phyloP scores from a whole-genome alignment of 257 asterid genomes.

The Nicotiana paniculata region DNA sequence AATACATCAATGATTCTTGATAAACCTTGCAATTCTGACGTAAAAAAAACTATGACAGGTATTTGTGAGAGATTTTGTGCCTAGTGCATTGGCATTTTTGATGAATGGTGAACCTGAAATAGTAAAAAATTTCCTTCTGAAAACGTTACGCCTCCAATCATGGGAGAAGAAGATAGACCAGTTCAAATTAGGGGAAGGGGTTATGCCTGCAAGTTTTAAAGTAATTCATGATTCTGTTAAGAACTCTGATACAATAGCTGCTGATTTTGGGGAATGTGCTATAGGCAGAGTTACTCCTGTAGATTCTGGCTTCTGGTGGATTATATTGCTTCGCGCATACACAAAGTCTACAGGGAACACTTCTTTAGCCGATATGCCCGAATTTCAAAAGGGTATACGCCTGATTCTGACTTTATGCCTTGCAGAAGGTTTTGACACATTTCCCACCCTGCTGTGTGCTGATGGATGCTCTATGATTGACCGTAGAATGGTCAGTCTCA shows the following conservation, averaged over 20 bases:
- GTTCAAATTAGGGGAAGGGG: conserved; percentile 83
- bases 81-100: conserved; percentile 81
- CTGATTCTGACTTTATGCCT: conserved; percentile 64
- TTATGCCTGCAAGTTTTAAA: conserved; percentile 90
- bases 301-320: conserved; percentile 96
- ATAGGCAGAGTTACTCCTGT: conserved; percentile 94
- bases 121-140: conserved; percentile 70
- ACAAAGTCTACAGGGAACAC: conserved; percentile 41
- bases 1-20: no score
- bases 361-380: conserved; percentile 63
- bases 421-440: conserved; percentile 80
- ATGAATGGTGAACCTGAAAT: conserved; percentile 93
- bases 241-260: conserved; percentile 63
- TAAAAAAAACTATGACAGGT: conserved; percentile 29
- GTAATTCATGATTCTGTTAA: conserved; percentile 78
- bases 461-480: conserved; percentile 80
- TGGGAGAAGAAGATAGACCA: conserved; percentile 87
- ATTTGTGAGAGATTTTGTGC: conserved; percentile 81
- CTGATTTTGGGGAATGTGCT: conserved; percentile 88
- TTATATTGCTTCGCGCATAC: no score
- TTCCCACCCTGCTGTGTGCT: conserved; percentile 31
- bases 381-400: conserved; percentile 72
- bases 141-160: conserved; percentile 74
- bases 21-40: no score
- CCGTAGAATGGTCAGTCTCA: conserved; percentile 64